Evolutionary conservation across 2,329 filamentous ascomycete species (phyloP).

Genomic region (Penicillium sp.): DNA sequence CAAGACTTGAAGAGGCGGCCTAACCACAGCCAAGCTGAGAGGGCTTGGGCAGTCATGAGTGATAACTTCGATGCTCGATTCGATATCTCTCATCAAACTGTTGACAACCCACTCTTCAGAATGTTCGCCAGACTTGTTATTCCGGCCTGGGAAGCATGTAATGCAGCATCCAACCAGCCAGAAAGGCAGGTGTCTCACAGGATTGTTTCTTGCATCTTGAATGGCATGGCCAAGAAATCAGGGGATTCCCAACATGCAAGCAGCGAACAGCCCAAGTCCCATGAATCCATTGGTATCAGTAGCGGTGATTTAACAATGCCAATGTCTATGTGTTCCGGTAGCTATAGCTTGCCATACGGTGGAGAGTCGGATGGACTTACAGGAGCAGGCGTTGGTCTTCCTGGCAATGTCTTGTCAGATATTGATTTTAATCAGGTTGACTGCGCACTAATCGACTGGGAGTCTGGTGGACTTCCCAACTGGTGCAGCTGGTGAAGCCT

Average conservation of each 20-base stretch:
- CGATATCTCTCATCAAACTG: not conserved
- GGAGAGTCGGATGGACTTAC: not conserved
- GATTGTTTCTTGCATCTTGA: constrained; percentile 24
- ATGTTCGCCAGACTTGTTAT: constrained; percentile 39
- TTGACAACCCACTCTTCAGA: constrained; percentile 22
- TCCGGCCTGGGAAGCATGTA: constrained; percentile 39
- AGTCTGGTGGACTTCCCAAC: not conserved
- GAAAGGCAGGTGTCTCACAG: constrained; percentile 19
- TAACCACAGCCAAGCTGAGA: constrained; percentile 26
- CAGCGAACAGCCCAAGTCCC: not conserved
- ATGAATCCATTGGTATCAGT: not conserved
- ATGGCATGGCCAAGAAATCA: not conserved
- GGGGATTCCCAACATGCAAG: not conserved
- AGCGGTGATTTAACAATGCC: not conserved
- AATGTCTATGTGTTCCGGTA: not conserved
- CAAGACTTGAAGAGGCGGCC: constrained; percentile 43
- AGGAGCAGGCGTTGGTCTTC: not conserved
- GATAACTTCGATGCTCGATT: constrained; percentile 43
- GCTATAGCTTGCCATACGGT: not conserved
- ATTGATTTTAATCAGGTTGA: not conserved
- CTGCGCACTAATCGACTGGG: not conserved
- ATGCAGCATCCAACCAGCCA: constrained; percentile 13
- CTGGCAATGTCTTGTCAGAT: not conserved
- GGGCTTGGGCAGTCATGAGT: constrained; percentile 45
- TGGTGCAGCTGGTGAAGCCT: not conserved